A percentile compares a stretch with the other conserved stretches of the same genome.
Conservation (phyloP, 2,329 filamentous ascomycete species). For the Alternaria sp. region DNA sequence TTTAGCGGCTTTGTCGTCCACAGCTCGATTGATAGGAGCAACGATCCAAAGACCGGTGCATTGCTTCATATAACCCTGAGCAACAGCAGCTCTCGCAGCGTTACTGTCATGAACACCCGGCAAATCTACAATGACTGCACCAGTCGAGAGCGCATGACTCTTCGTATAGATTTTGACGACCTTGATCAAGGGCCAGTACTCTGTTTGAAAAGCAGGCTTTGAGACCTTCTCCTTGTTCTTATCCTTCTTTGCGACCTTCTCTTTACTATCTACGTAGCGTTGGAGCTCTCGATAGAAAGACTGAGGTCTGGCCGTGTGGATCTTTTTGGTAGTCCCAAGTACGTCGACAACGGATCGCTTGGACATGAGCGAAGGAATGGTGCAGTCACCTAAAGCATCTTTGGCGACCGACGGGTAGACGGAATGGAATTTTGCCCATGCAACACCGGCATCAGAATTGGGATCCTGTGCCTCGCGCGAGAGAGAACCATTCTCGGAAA, state of each 20-base stretch:
- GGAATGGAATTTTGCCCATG: slow-evolving; percentile 59
- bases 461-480: slow-evolving; percentile 48
- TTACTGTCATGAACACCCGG: slow-evolving; percentile 68
- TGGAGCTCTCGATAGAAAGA: slow-evolving; percentile 58
- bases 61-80: slow-evolving; percentile 65
- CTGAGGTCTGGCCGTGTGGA: slow-evolving; percentile 48
- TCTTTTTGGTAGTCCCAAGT: slow-evolving; percentile 55
- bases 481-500: slow-evolving; percentile 50
- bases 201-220: slow-evolving; percentile 32
- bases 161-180: slow-evolving; percentile 61
- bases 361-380: slow-evolving; percentile 52
- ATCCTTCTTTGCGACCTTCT: slow-evolving; percentile 50
- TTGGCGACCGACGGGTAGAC: slow-evolving; percentile 55
- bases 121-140: slow-evolving; percentile 64
- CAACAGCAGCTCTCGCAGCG: slow-evolving; percentile 64
- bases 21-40: slow-evolving; percentile 66
- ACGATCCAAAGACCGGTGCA: slow-evolving; percentile 68
- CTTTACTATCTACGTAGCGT: slow-evolving; percentile 63
- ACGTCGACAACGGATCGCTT: slow-evolving; percentile 50
- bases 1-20: slow-evolving; percentile 66
- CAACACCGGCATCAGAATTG: slow-evolving; percentile 57
- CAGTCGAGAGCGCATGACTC: slow-evolving; percentile 58
- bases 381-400: slow-evolving; percentile 47
- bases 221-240: slow-evolving; percentile 36
- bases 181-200: slow-evolving; percentile 62